Conservation (phyloP, 306 rosid species). For the Chamaecrista fasciculata region DNA sequence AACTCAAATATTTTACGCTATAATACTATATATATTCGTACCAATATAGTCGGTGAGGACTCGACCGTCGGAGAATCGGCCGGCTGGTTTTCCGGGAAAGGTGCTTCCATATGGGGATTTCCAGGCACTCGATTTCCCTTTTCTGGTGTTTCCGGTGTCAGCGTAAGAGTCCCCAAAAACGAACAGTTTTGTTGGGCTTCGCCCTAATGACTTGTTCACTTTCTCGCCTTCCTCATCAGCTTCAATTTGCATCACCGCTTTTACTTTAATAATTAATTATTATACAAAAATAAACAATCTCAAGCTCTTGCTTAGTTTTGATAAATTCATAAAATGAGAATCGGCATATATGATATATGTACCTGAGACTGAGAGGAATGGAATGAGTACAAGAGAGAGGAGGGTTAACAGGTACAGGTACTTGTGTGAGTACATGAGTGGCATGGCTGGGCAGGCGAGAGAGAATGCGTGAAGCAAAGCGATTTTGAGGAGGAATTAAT, state of each 20-base stretch:
- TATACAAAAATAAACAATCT: not conserved
- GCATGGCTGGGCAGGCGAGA: too few species aligned
- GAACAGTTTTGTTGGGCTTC: not conserved
- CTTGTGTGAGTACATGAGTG: not conserved
- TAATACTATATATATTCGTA: too few species aligned
- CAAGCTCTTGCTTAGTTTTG: not conserved
- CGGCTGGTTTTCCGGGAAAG: slow-evolving; percentile 22
- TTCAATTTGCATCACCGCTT: not conserved
- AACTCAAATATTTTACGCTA: too few species aligned
- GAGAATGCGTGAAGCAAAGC: too few species aligned
- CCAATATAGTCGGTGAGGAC: slow-evolving; percentile 18
- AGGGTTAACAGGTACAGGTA: not conserved
- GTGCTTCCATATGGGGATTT: slow-evolving; percentile 6
- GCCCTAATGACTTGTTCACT: not conserved
- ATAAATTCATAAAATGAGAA: not conserved
- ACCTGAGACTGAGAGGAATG: not conserved
- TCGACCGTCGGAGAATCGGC: slow-evolving; percentile 19
- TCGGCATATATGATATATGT: not conserved
- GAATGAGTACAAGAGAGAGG: not conserved
- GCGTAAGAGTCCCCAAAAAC: slow-evolving; percentile 29
- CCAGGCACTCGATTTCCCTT: not conserved
- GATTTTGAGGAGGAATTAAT: not conserved
- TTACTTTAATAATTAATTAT: not conserved
- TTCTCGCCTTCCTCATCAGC: not conserved
- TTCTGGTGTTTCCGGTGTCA: slow-evolving; percentile 15